A percentile compares a stretch with the other conserved stretches of the same genome.
These are phyloP conservation scores for Coelomomyces lativittatus DNA, from an alignment of 371 early-diverging fungal genomes.

Conservation along the genomic window DNA sequence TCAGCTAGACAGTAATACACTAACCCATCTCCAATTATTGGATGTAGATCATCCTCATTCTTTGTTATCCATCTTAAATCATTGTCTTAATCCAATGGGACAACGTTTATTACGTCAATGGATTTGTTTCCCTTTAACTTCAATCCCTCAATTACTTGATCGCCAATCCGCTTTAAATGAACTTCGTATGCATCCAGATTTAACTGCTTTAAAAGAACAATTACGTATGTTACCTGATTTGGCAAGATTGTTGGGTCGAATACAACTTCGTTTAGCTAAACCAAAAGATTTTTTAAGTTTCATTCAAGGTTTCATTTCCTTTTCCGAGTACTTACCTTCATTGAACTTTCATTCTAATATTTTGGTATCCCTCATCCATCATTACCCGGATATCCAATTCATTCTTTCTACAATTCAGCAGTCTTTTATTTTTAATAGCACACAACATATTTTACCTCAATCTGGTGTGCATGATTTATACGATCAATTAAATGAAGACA, in stretches of 20 bases:
- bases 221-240: constrained; percentile 63
- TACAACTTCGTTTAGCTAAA: constrained; percentile 64
- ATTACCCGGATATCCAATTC: constrained; percentile 4
- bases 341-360: constrained; percentile 5
- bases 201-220: too few species aligned
- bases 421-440: too few species aligned
- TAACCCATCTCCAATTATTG: constrained; percentile 85
- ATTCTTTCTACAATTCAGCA: constrained; percentile 38
- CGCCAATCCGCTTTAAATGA: constrained; percentile 77
- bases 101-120: constrained; percentile 69
- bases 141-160: constrained; percentile 52
- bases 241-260: constrained; percentile 73
- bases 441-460: too few species aligned
- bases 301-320: constrained; percentile 37
- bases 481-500: too few species aligned
- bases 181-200: constrained; percentile 21
- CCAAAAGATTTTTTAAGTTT: constrained; percentile 54
- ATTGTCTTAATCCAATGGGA: constrained; percentile 68
- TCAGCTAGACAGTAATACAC: constrained; percentile 81
- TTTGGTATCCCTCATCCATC: constrained; percentile 4
- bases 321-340: constrained; percentile 15
- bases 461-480: too few species aligned
- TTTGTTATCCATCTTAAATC: constrained; percentile 67
- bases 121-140: constrained; percentile 80
- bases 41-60: constrained; percentile 39